Conservation (phyloP, 805 yeast genomes). For the Phaffomyces antillensis region DNA sequence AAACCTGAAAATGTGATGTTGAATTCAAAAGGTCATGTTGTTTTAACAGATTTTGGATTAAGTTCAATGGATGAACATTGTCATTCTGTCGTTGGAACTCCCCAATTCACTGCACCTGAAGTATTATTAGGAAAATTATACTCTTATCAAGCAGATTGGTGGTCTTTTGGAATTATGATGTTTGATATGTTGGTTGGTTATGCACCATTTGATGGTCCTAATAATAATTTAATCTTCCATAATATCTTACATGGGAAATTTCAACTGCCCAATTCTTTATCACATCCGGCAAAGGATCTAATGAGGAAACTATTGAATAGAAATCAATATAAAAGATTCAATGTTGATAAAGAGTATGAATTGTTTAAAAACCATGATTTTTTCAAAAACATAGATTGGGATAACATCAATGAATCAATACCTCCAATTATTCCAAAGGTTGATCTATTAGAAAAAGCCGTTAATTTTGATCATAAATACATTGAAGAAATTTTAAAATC, state of each 20-base stretch:
- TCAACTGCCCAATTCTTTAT: constrained; percentile 59
- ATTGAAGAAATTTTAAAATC: constrained; percentile 42
- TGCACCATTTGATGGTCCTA: constrained; percentile 80
- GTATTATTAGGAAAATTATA: constrained; percentile 73
- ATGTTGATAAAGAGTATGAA: constrained; percentile 38
- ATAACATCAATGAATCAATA: constrained; percentile 32
- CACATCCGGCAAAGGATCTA: constrained; percentile 71
- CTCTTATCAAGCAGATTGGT: constrained; percentile 82
- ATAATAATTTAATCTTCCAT: constrained; percentile 58
- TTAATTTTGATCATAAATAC: constrained; percentile 71
- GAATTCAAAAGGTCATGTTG: constrained; percentile 70
- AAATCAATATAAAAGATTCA: constrained; percentile 57
- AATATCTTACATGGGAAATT: constrained; percentile 60
- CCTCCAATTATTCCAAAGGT: constrained; percentile 78
- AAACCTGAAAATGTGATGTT: constrained; percentile 87
- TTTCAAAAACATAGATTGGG: constrained; percentile 74
- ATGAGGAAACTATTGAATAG: constrained; percentile 59
- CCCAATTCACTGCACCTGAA: constrained; percentile 72
- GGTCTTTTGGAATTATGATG: constrained; percentile 80
- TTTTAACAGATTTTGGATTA: constrained; percentile 81
- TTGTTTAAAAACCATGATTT: constrained; percentile 57
- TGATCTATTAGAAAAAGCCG: constrained; percentile 71
- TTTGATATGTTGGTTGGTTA: constrained; percentile 74
- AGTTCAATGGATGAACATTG: constrained; percentile 34
- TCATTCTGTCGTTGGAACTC: constrained; percentile 37